phyloP scores from a whole-genome alignment of 768 basidiomycete species.

The Tulasnella sp. region DNA sequence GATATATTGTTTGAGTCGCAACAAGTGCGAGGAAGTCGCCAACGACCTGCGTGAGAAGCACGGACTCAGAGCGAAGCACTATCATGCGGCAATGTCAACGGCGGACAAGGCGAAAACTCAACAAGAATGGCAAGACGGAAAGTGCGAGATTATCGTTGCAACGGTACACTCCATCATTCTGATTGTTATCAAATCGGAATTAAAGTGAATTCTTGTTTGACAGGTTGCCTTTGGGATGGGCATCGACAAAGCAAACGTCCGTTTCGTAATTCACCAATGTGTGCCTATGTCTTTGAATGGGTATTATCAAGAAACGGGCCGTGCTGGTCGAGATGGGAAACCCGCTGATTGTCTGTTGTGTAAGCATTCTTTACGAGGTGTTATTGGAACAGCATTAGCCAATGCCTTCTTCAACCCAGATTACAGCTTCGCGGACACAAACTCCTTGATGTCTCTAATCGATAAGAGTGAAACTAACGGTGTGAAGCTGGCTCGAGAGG shows the following conservation, averaged over 20 bases:
- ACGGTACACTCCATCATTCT: slow-evolving; percentile 44
- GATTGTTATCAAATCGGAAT: neutral
- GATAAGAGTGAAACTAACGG: slow-evolving; percentile 33
- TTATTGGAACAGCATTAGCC: neutral
- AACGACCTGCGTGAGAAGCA: slow-evolving; percentile 45
- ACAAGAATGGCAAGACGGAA: slow-evolving; percentile 60
- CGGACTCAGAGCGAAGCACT: slow-evolving; percentile 59
- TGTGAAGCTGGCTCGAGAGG: slow-evolving; percentile 38
- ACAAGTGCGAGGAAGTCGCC: slow-evolving; percentile 73
- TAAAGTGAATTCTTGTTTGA: slow-evolving; percentile 3
- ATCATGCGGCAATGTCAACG: slow-evolving; percentile 67
- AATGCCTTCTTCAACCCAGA: slow-evolving; percentile 32
- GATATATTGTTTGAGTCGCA: slow-evolving; percentile 67
- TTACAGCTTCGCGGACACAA: slow-evolving; percentile 51
- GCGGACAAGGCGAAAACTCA: slow-evolving; percentile 54
- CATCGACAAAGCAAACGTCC: slow-evolving; percentile 70
- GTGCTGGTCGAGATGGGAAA: slow-evolving; percentile 85
- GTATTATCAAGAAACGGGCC: slow-evolving; percentile 95
- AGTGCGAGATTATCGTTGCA: slow-evolving; percentile 77
- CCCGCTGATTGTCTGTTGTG: slow-evolving; percentile 80
- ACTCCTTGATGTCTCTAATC: slow-evolving; percentile 48
- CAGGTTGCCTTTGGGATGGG: slow-evolving; percentile 98
- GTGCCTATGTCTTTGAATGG: slow-evolving; percentile 77
- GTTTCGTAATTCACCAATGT: slow-evolving; percentile 83
- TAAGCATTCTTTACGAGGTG: slow-evolving; percentile 30